Evolutionary conservation across 441 rosid genomes (phyloP).

Genomic region (Euphorbia corollata): DNA sequence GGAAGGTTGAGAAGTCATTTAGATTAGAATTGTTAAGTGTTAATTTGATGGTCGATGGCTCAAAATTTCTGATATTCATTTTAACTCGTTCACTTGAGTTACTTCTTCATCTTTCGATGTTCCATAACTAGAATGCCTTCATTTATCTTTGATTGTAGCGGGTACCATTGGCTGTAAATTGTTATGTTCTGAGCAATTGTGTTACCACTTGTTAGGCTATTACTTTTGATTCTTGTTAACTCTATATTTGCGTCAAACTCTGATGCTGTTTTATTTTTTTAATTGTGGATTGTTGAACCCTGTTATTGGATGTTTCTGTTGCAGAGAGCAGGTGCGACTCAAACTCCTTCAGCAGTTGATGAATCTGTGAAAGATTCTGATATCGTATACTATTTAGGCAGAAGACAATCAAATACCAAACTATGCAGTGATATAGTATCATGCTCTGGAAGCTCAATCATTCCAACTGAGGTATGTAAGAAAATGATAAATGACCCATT

Average conservation of each 20-base stretch:
- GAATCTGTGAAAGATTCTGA: conserved; percentile 23
- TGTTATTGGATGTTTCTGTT: background rate
- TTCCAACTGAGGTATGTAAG: conserved; percentile 36
- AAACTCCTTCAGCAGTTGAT: conserved; percentile 21
- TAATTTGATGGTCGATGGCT: background rate
- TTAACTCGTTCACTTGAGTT: background rate
- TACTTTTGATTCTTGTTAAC: background rate
- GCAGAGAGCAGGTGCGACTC: background rate
- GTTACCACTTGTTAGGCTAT: background rate
- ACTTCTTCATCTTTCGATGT: background rate
- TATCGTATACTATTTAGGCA: conserved; percentile 11
- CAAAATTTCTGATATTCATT: too few relatives aligned
- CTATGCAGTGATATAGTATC: conserved; percentile 23
- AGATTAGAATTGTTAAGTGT: background rate
- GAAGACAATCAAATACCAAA: conserved; percentile 20
- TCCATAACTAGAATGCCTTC: background rate
- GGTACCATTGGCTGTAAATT: background rate
- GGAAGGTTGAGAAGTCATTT: background rate
- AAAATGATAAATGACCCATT: background rate
- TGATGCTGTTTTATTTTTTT: background rate
- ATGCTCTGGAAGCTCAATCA: conserved; percentile 15
- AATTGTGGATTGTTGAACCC: background rate
- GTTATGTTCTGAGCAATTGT: background rate
- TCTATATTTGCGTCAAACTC: background rate
- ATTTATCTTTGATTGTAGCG: background rate